Conservation (phyloP, 2,329 filamentous ascomycete genomes). For the Escovopsis sp. region DNA sequence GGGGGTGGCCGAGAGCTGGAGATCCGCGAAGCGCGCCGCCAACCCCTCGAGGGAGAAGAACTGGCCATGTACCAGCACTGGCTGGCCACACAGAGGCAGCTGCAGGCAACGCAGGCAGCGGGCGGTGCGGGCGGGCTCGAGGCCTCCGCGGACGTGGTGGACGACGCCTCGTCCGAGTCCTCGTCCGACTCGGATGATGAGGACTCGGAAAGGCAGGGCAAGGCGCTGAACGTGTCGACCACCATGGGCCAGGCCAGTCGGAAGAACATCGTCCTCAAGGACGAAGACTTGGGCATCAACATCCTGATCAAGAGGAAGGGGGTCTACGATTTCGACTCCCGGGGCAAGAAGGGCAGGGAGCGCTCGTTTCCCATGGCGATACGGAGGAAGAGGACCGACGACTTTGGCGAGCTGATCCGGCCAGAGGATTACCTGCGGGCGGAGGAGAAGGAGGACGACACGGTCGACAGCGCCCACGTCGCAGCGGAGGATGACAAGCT, state of each 20-base stretch:
- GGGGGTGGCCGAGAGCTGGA: constrained; percentile 48
- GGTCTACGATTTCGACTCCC: constrained; percentile 85
- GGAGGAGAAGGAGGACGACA: constrained; percentile 72
- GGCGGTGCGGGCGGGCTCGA: constrained; percentile 55
- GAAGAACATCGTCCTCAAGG: constrained; percentile 73
- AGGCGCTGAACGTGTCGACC: constrained; percentile 76
- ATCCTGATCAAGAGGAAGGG: constrained; percentile 77
- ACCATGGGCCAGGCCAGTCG: constrained; percentile 70
- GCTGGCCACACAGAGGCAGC: constrained; percentile 72
- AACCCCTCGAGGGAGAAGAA: constrained; percentile 60
- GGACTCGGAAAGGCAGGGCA: constrained; percentile 80
- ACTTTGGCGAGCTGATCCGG: constrained; percentile 86
- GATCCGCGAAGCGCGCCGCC: constrained; percentile 44
- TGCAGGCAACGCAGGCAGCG: constrained; percentile 66
- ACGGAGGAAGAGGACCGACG: constrained; percentile 65
- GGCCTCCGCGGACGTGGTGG: constrained; percentile 55
- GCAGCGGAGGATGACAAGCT: constrained; percentile 44
- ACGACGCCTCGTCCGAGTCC: constrained; percentile 75
- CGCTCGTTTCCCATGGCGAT: constrained; percentile 82
- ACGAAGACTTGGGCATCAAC: constrained; percentile 85
- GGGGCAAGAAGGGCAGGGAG: constrained; percentile 82
- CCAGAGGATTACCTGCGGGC: constrained; percentile 88
- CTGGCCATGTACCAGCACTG: constrained; percentile 79
- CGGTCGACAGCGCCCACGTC: constrained; percentile 32
- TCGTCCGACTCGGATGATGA: constrained; percentile 80